Evolutionary conservation across 2,329 filamentous ascomycete genomes (phyloP).

Genomic region (Alternaria incomplexa): DNA sequence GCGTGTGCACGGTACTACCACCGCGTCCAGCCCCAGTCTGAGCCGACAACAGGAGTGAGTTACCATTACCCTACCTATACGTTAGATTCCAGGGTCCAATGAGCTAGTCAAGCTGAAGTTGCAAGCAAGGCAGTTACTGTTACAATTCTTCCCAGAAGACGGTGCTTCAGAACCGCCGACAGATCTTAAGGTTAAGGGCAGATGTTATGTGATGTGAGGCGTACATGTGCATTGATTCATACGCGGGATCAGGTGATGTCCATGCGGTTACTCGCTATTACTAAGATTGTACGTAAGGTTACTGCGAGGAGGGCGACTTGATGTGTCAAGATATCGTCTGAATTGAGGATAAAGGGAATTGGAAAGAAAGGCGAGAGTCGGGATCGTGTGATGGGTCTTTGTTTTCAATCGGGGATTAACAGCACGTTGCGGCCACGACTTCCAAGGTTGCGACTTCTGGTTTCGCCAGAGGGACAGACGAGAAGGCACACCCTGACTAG

Average conservation of each 20-base stretch:
- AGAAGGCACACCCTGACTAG: not conserved
- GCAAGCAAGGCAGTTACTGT: not conserved
- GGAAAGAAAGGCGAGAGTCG: not conserved
- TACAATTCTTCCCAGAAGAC: not conserved
- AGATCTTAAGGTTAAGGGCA: not conserved
- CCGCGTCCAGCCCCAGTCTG: not conserved
- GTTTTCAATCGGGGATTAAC: not conserved
- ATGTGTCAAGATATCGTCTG: not conserved
- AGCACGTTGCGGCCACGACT: not conserved
- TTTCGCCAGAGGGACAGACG: not conserved
- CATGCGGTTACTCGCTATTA: not conserved
- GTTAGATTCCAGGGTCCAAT: not conserved
- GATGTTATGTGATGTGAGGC: not conserved
- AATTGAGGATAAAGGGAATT: not conserved
- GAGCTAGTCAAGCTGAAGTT: not conserved
- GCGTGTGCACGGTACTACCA: not conserved
- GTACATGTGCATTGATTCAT: not conserved
- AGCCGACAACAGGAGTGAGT: not conserved
- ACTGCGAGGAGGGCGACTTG: not conserved
- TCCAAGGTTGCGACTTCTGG: not conserved
- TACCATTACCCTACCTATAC: not conserved
- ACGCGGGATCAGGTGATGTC: not conserved
- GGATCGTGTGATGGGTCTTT: not conserved
- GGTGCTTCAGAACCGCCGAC: not conserved
- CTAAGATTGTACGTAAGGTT: not conserved